Evolutionary conservation across 495 filamentous ascomycete genomes (phyloP).

Genomic region (Massariosphaeria phaeospora): DNA sequence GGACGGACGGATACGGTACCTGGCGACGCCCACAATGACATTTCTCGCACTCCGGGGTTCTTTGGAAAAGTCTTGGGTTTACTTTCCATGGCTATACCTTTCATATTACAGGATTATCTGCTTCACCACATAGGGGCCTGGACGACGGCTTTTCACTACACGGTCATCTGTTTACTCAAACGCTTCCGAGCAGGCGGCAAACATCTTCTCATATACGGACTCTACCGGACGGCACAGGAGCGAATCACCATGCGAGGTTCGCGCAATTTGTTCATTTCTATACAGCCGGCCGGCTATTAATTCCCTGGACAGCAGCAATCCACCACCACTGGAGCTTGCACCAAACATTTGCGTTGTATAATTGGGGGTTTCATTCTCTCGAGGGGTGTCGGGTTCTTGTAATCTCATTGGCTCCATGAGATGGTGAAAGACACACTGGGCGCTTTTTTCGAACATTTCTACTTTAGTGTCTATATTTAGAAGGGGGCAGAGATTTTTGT

Average conservation of each 20-base stretch:
- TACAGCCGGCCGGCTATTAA: too few relatives aligned
- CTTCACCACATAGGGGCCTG: background rate
- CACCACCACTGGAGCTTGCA: background rate
- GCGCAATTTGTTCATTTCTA: background rate
- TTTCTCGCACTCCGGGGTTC: background rate
- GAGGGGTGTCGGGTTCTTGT: background rate
- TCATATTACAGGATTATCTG: background rate
- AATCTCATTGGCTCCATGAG: background rate
- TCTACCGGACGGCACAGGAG: constrained; percentile 1
- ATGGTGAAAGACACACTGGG: background rate
- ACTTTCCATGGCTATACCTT: background rate
- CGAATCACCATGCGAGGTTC: constrained; percentile 2
- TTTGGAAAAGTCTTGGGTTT: background rate
- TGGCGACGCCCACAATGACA: background rate
- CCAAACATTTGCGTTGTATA: background rate
- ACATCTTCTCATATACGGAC: constrained; percentile 12
- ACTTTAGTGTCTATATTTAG: constrained; percentile 11
- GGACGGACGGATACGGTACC: background rate
- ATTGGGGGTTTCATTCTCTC: background rate
- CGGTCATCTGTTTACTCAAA: background rate
- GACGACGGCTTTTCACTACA: too few relatives aligned
- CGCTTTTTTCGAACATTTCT: background rate
- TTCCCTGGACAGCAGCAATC: too few relatives aligned
- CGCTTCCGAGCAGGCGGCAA: background rate
- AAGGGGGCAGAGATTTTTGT: too few relatives aligned